Percentiles rank a stretch among this genome's conserved stretches.
Conservation (phyloP, 371 early-diverging fungal genomes). For the Apophysomyces elegans region DNA sequence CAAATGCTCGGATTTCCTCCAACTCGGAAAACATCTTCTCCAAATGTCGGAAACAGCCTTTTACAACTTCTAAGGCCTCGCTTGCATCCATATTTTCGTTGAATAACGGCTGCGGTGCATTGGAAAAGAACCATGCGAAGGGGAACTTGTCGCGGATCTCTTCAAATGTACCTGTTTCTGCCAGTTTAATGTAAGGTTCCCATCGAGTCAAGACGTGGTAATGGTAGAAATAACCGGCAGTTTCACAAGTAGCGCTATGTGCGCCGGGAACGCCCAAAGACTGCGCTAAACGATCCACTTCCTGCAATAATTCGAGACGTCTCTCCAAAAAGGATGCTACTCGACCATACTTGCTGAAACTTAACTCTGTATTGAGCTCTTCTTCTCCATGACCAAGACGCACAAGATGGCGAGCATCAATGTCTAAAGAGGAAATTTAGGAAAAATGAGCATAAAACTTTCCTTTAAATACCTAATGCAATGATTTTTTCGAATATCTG, state of each 20-base stretch:
- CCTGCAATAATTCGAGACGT: slow-evolving; percentile 71
- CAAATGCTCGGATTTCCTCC: slow-evolving; percentile 88
- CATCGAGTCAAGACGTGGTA: slow-evolving; percentile 79
- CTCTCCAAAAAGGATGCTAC: slow-evolving; percentile 89
- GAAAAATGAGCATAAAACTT: not conserved
- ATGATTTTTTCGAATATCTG: slow-evolving; percentile 94
- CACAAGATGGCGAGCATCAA: slow-evolving; percentile 90
- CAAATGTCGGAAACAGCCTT: slow-evolving; percentile 84
- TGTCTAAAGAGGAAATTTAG: slow-evolving; percentile 53
- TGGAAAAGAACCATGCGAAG: slow-evolving; percentile 76
- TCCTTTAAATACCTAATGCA: slow-evolving; percentile 44
- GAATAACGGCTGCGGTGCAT: slow-evolving; percentile 79
- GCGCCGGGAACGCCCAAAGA: slow-evolving; percentile 77
- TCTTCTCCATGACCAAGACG: slow-evolving; percentile 96
- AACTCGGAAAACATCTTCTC: slow-evolving; percentile 74
- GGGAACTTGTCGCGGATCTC: slow-evolving; percentile 69
- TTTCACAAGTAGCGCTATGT: slow-evolving; percentile 92
- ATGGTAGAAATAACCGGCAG: slow-evolving; percentile 86
- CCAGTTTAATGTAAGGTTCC: slow-evolving; percentile 64
- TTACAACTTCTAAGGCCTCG: slow-evolving; percentile 61
- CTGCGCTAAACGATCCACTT: slow-evolving; percentile 78
- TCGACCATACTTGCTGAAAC: slow-evolving; percentile 92
- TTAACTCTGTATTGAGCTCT: slow-evolving; percentile 78
- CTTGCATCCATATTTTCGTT: slow-evolving; percentile 47
- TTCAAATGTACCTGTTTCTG: slow-evolving; percentile 25